These are phyloP conservation scores for Raffaelea arxii DNA, from an alignment of 2,329 filamentous ascomycete genomes.

Conservation along the genomic window DNA sequence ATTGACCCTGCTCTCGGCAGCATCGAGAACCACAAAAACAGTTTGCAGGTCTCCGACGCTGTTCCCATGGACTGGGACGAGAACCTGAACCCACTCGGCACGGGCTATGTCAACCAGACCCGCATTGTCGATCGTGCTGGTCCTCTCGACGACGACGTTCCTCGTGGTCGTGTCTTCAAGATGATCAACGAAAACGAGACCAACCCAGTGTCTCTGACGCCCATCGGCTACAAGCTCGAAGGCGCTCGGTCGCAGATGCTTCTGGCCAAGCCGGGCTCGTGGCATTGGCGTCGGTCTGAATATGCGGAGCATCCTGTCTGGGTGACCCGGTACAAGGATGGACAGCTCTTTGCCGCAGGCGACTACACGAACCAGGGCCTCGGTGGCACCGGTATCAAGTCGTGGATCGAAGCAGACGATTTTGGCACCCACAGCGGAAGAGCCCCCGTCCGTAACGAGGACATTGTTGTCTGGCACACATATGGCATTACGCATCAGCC, in stretches of 20 bases:
- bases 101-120: constrained; percentile 31
- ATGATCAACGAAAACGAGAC: constrained; percentile 31
- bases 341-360: constrained; percentile 31
- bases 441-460: constrained; percentile 28
- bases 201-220: constrained; percentile 31
- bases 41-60: constrained; percentile 27
- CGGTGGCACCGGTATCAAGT: neutral
- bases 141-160: constrained; percentile 37
- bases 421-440: no score
- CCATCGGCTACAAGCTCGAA: constrained; percentile 34
- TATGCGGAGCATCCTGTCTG: constrained; percentile 32
- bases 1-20: constrained; percentile 48
- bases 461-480: constrained; percentile 53
- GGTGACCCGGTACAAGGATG: constrained; percentile 32
- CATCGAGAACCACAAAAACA: constrained; percentile 22
- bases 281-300: constrained; percentile 28
- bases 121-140: constrained; percentile 31
- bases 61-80: constrained; percentile 24
- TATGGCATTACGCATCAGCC: constrained; percentile 55
- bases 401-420: neutral
- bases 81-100: constrained; percentile 39
- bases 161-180: constrained; percentile 33
- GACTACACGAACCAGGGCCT: constrained; percentile 24
- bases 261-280: constrained; percentile 26
- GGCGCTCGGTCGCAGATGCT: constrained; percentile 35